Conservation (phyloP, 2,329 filamentous ascomycete species). For the Fusarium tupiense region DNA sequence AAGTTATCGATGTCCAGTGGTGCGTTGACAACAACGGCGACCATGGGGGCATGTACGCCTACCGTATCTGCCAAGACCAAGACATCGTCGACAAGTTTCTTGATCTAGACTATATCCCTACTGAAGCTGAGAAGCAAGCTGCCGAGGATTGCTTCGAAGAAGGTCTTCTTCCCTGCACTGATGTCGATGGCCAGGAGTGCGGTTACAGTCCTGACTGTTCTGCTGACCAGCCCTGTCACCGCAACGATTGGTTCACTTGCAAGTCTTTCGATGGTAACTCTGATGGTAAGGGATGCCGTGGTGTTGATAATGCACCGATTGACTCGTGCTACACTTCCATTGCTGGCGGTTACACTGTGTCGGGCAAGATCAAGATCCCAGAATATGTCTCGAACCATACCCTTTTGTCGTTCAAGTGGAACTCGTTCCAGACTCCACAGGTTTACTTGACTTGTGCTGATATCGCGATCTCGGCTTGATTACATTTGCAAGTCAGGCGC, state of each 20-base stretch:
- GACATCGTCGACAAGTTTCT: conserved; percentile 61
- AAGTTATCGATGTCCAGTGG: conserved; percentile 62
- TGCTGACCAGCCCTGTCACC: conserved; percentile 54
- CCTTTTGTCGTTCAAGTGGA: conserved; percentile 63
- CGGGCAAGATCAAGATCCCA: conserved; percentile 61
- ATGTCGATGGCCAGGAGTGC: conserved; percentile 60
- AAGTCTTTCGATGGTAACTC: conserved; percentile 51
- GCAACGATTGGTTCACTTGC: conserved; percentile 67
- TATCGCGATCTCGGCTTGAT: conserved; percentile 52
- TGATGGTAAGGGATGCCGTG: conserved; percentile 52
- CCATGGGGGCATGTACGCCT: conserved; percentile 66
- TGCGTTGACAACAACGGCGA: conserved; percentile 66
- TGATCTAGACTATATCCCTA: conserved; percentile 58
- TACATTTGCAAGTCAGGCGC: accelerated
- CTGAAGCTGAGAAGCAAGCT: conserved; percentile 60
- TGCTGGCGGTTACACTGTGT: conserved; percentile 62
- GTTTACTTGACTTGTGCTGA: conserved; percentile 64
- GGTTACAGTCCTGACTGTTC: conserved; percentile 59
- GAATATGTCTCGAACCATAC: conserved; percentile 60
- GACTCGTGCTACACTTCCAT: conserved; percentile 62
- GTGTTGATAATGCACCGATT: conserved; percentile 56
- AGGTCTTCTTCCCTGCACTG: conserved; percentile 59
- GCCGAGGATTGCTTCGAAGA: conserved; percentile 63
- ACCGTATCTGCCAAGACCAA: conserved; percentile 64
- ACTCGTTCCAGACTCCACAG: conserved; percentile 64